These are phyloP conservation scores for Eucalyptus rudis DNA, from an alignment of 345 rosid species.

Conservation along the genomic window DNA sequence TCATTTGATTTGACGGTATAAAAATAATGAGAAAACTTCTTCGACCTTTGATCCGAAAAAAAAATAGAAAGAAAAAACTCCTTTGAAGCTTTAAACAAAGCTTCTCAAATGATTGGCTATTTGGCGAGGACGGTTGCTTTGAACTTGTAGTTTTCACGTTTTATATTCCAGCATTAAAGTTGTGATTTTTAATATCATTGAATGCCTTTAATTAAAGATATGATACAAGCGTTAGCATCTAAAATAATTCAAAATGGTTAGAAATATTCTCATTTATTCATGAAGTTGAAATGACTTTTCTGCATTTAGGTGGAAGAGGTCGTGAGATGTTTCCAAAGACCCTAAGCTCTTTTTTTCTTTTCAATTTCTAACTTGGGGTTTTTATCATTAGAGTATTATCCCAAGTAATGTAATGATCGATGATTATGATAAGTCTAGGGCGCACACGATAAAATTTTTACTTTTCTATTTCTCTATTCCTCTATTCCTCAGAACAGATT, in stretches of 20 bases:
- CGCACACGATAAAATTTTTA: rapidly evolving
- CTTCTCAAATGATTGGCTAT: neutral
- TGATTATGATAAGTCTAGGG: rapidly evolving
- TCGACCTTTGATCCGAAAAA: neutral
- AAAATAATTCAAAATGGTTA: neutral
- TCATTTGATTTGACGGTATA: neutral
- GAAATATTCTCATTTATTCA: neutral
- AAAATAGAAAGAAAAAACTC: too few species aligned
- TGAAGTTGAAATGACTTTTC: neutral
- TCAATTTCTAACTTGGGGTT: too few species aligned
- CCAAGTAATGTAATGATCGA: neutral
- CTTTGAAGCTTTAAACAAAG: neutral
- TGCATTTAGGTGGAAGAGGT: neutral
- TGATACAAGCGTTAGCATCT: neutral
- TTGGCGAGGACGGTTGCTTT: neutral
- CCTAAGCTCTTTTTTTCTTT: too few species aligned
- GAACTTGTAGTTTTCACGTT: neutral
- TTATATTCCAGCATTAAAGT: neutral
- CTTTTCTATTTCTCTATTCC: rapidly evolving
- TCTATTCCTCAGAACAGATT: too few species aligned
- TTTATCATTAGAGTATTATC: too few species aligned
- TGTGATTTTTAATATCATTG: neutral
- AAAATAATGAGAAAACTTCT: neutral
- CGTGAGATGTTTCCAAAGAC: neutral
- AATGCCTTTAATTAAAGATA: neutral